Conservation (phyloP, 257 asterid species). For the Thymus mandschuricus region DNA sequence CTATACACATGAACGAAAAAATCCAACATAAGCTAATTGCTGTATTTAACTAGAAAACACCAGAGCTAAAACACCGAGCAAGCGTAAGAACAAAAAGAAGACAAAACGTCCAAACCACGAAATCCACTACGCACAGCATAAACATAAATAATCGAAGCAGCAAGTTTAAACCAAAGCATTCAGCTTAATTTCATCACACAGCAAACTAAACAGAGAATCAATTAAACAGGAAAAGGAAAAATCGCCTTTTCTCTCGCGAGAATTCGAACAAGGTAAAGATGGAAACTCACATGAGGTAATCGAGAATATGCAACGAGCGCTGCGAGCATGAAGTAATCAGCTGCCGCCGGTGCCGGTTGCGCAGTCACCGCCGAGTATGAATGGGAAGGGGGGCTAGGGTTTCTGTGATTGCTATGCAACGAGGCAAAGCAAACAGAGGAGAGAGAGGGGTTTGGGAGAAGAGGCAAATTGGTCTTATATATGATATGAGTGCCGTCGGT, state of each 20-base stretch:
- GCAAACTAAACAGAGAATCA: not conserved
- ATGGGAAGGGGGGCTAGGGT: conserved; percentile 34
- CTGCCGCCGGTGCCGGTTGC: not conserved
- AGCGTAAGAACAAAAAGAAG: not conserved
- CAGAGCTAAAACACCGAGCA: not conserved
- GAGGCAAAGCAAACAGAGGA: conserved; percentile 36
- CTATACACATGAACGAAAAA: conserved; percentile 16
- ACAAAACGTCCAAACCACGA: not conserved
- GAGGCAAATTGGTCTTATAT: conserved; percentile 4
- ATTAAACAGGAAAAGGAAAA: not conserved
- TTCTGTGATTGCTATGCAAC: conserved; percentile 34
- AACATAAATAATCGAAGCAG: conserved; percentile 7
- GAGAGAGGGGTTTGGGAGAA: conserved; percentile 11
- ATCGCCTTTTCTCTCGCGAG: not conserved
- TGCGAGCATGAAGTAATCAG: conserved; percentile 25
- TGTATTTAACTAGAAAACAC: not conserved
- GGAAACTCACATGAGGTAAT: conserved; percentile 20
- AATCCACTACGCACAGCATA: conserved; percentile 13
- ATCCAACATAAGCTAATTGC: conserved; percentile 17
- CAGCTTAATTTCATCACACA: not conserved
- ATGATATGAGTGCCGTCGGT: conserved; percentile 10
- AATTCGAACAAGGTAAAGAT: conserved; percentile 15
- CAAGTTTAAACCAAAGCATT: not conserved
- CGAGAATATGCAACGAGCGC: conserved; percentile 12
- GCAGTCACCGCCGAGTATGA: conserved; percentile 22